phyloP scores from a whole-genome alignment of 2,329 filamentous ascomycete species.

The Stagonosporopsis cucurbitacearum region DNA sequence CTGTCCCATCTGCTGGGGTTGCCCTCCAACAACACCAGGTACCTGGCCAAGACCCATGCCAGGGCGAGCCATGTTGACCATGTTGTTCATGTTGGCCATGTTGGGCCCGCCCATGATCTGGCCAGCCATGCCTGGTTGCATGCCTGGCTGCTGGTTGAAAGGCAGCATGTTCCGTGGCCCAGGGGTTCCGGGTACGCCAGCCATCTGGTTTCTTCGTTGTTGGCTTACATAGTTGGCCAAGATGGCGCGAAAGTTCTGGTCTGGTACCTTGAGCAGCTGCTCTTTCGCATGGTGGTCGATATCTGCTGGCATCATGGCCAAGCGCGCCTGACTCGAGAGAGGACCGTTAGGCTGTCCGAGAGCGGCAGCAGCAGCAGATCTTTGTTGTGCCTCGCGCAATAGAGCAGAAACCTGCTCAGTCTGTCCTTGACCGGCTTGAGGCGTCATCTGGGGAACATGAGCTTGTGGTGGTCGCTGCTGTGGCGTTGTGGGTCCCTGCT shows the following conservation, averaged over 20 bases:
- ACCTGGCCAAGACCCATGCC: conserved; percentile 38
- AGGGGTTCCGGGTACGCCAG: conserved; percentile 26
- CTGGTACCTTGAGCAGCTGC: conserved; percentile 45
- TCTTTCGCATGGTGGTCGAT: conserved; percentile 39
- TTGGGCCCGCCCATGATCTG: conserved; percentile 40
- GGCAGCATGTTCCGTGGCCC: conserved; percentile 38
- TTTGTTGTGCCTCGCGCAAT: conserved; percentile 45
- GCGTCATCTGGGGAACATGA: conserved; percentile 46
- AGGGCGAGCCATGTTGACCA: conserved; percentile 33
- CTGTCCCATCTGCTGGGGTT: conserved; percentile 37
- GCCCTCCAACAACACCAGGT: conserved; percentile 30
- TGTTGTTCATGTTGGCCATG: conserved; percentile 35
- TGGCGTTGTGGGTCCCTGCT: conserved; percentile 44
- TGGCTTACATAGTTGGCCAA: conserved; percentile 34
- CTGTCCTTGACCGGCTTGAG: conserved; percentile 39
- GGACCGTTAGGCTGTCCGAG: conserved; percentile 35
- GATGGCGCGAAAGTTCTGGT: conserved; percentile 41
- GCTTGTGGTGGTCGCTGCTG: conserved; percentile 46
- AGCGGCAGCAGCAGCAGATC: conserved; percentile 41
- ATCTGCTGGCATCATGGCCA: conserved; percentile 42
- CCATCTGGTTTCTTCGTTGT: conserved; percentile 31
- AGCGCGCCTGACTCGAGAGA: conserved; percentile 41
- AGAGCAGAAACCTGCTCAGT: conserved; percentile 37
- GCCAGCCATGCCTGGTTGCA: conserved; percentile 31
- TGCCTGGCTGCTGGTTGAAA: conserved; percentile 39